phyloP scores from a whole-genome alignment of 129 eudicot genomes.

The Dittrichia graveolens region DNA sequence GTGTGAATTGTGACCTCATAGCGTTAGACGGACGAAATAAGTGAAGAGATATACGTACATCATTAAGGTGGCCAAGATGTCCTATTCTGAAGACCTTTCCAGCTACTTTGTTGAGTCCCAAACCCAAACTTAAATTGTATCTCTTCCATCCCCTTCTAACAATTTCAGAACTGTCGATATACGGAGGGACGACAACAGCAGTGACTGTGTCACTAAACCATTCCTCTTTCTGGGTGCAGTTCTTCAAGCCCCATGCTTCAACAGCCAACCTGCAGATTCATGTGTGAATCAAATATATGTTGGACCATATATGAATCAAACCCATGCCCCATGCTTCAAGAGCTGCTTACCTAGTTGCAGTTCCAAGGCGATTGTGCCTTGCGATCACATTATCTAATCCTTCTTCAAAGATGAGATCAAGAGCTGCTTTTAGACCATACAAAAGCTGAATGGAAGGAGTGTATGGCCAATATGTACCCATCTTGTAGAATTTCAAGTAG shows the following conservation, averaged over 20 bases:
- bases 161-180: conserved; percentile 81
- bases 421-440: conserved; percentile 89
- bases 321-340: background rate
- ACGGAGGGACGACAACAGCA: conserved; percentile 83
- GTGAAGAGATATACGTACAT: conserved; percentile 41
- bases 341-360: conserved; percentile 66
- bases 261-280: conserved; percentile 69
- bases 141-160: conserved; percentile 89
- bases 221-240: conserved; percentile 95
- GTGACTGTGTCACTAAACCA: conserved; percentile 97
- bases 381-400: conserved; percentile 96
- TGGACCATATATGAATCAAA: background rate
- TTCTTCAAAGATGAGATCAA: conserved; percentile 95
- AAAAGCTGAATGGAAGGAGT: conserved; percentile 95
- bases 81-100: conserved; percentile 99
- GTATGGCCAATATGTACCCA: conserved; percentile 99
- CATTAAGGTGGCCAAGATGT: conserved; percentile 90
- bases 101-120: conserved; percentile 92
- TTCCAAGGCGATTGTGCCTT: conserved; percentile 87
- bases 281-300: background rate
- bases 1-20: too few relatives aligned
- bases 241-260: conserved; percentile 98
- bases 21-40: background rate
- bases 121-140: conserved; percentile 89
- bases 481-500: conserved; percentile 90